Conservation (phyloP, 306 rosid genomes). For the Gillenia trifoliata region DNA sequence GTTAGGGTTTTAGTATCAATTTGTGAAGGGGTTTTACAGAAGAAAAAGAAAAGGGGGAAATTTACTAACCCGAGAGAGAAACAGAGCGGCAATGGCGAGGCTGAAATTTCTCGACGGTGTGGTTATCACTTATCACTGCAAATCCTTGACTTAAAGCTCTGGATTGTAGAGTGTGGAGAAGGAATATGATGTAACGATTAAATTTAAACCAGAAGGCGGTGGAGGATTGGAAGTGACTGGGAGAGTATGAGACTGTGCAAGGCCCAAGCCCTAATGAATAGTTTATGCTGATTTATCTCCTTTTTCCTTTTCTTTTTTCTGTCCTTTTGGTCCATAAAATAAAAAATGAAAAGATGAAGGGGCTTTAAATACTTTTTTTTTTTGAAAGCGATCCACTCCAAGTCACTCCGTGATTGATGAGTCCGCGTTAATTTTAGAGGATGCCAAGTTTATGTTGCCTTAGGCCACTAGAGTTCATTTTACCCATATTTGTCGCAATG, state of each 20-base stretch:
- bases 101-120: neutral
- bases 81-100: neutral
- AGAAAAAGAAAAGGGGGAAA: neutral
- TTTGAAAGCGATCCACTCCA: too few relatives aligned
- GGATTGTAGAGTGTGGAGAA: neutral
- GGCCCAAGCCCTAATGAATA: neutral
- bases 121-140: neutral
- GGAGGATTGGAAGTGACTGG: neutral
- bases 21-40: neutral
- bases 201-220: neutral
- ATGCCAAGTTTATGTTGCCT: too few relatives aligned
- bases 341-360: too few relatives aligned
- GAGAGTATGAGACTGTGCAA: neutral
- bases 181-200: neutral
- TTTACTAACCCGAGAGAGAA: neutral
- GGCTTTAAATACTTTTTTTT: too few relatives aligned
- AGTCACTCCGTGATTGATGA: too few relatives aligned
- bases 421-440: fast-evolving
- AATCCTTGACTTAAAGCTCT: neutral
- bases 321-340: too few relatives aligned
- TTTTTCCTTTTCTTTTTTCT: too few relatives aligned
- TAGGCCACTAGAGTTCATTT: too few relatives aligned
- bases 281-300: too few relatives aligned
- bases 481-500: too few relatives aligned
- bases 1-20: neutral